Percentiles rank a stretch among this genome's conserved stretches.
Conservation (phyloP, 805 yeast species). For the Candida stauntonica region DNA sequence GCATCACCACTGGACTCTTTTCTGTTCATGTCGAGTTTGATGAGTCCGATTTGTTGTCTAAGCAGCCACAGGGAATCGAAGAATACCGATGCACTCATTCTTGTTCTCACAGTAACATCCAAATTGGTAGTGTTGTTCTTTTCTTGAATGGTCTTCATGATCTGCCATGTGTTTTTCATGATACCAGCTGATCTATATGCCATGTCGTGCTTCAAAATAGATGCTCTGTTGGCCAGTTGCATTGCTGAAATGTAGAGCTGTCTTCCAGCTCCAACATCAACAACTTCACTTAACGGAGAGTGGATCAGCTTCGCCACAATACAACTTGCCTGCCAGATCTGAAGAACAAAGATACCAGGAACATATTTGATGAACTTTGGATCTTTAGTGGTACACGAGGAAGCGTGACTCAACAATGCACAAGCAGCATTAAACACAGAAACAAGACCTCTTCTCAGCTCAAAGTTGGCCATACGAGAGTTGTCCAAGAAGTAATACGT, state of each 20-base stretch:
- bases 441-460: slow-evolving; percentile 67
- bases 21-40: slow-evolving; percentile 42
- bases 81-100: slow-evolving; percentile 90
- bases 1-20: slow-evolving; percentile 13
- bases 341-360: slow-evolving; percentile 77
- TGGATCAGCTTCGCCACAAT: slow-evolving; percentile 75
- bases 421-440: slow-evolving; percentile 78
- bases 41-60: slow-evolving; percentile 85
- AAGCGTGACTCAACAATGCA: slow-evolving; percentile 63
- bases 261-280: slow-evolving; percentile 72
- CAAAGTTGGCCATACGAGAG: slow-evolving; percentile 38
- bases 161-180: slow-evolving; percentile 91
- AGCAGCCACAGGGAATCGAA: slow-evolving; percentile 86
- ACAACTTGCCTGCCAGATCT: slow-evolving; percentile 90
- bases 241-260: slow-evolving; percentile 65
- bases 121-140: slow-evolving; percentile 35
- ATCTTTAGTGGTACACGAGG: slow-evolving; percentile 53
- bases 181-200: slow-evolving; percentile 91
- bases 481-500: slow-evolving; percentile 78
- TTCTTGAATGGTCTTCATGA: slow-evolving; percentile 65
- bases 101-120: slow-evolving; percentile 59
- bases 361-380: slow-evolving; percentile 65
- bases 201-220: slow-evolving; percentile 86
- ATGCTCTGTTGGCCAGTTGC: slow-evolving; percentile 66
- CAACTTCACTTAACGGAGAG: slow-evolving; percentile 60